Conservation (phyloP, 163 green algal species). For the Prototheca cutis region DNA sequence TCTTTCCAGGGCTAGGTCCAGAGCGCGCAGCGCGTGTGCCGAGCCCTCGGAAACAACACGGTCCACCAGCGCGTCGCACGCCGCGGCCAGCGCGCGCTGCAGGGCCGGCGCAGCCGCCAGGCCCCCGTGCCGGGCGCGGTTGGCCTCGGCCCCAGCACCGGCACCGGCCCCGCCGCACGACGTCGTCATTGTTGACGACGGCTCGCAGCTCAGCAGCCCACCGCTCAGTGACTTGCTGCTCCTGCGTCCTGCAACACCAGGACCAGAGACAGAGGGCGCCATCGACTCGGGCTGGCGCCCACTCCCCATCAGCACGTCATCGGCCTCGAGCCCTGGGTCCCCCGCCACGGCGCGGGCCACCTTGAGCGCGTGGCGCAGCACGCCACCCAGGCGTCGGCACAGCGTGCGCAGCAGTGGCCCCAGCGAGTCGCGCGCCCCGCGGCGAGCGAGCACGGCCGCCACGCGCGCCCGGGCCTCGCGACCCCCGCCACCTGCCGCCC, state of each 20-base stretch:
- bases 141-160: neutral
- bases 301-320: constrained; percentile 9
- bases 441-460: constrained; percentile 61
- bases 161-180: neutral
- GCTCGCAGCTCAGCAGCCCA: too few relatives aligned
- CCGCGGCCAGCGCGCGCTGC: neutral
- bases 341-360: constrained; percentile 64
- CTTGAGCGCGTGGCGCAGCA: constrained; percentile 39
- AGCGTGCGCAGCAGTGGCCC: constrained; percentile 68
- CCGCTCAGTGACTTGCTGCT: too few relatives aligned
- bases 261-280: too few relatives aligned
- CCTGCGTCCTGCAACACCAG: constrained; percentile 3
- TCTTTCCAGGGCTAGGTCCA: neutral
- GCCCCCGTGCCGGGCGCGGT: too few relatives aligned
- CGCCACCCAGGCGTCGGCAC: constrained; percentile 53
- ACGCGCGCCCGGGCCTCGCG: constrained; percentile 23
- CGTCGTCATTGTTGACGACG: constrained; percentile 4
- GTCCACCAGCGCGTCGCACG: neutral
- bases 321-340: constrained; percentile 24
- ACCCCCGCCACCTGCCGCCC: neutral
- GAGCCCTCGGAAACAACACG: neutral
- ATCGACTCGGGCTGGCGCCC: too few relatives aligned
- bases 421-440: constrained; percentile 58
- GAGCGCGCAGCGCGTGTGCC: neutral
- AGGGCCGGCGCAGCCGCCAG: too few relatives aligned